These are phyloP conservation scores for Dactylellina drechsleri DNA, from an alignment of 2,329 filamentous ascomycete genomes.

Conservation along the genomic window DNA sequence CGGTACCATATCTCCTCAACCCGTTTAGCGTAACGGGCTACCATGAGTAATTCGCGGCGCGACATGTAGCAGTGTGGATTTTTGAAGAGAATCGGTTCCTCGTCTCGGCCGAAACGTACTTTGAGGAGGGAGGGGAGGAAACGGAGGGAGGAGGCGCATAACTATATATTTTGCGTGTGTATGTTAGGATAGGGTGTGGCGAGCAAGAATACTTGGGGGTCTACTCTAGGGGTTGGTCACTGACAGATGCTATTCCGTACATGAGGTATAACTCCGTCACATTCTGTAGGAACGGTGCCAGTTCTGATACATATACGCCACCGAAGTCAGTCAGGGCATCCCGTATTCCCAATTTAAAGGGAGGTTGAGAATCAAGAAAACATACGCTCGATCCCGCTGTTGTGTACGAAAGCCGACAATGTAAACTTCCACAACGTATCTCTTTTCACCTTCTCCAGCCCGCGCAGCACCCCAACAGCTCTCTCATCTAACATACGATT, in stretches of 20 bases:
- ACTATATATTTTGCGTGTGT: slow-evolving; percentile 4
- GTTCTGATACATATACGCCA: slow-evolving; percentile 1
- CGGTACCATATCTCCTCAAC: slow-evolving; percentile 35
- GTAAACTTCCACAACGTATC: slow-evolving; percentile 19
- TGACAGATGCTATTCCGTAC: slow-evolving; percentile 16
- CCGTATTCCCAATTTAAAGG: not conserved
- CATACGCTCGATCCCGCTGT: slow-evolving; percentile 27
- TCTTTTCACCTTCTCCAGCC: slow-evolving; percentile 10
- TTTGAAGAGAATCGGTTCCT: slow-evolving; percentile 6
- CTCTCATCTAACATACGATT: slow-evolving; percentile 20
- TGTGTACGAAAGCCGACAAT: slow-evolving; percentile 21
- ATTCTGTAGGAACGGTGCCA: slow-evolving; percentile 25
- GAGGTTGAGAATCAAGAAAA: not conserved
- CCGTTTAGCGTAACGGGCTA: not conserved
- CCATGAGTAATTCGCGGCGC: slow-evolving; percentile 27
- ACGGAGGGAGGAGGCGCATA: slow-evolving; percentile 11
- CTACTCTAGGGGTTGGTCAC: not conserved
- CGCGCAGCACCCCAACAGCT: slow-evolving; percentile 18
- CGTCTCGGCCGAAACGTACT: slow-evolving; percentile 31
- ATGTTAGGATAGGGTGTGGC: no score
- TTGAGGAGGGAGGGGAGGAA: slow-evolving; percentile 25
- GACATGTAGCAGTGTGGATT: slow-evolving; percentile 44
- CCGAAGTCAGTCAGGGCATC: not conserved
- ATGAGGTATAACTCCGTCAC: slow-evolving; percentile 8
- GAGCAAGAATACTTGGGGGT: not conserved